Conservation (phyloP, 2,329 filamentous ascomycete species). For the Fusarium neocosmosporiellum region DNA sequence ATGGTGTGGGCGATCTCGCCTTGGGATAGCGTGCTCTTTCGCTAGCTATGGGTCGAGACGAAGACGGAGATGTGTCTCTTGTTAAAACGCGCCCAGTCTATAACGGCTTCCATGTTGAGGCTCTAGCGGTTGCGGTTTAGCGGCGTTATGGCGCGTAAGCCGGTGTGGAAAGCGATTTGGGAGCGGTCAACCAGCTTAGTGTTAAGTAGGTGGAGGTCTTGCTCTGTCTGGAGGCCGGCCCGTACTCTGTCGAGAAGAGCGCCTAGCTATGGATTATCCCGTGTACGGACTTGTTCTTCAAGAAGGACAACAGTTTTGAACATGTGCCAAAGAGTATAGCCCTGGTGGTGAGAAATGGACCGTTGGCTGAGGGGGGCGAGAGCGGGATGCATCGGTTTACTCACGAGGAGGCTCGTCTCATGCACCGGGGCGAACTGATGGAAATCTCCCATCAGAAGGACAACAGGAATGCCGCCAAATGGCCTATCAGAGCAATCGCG, state of each 20-base stretch:
- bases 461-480: constrained; percentile 15
- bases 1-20: constrained; percentile 14
- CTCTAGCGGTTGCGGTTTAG: constrained; percentile 16
- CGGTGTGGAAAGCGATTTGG: constrained; percentile 16
- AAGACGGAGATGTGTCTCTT: constrained; percentile 1
- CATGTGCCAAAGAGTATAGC: constrained; percentile 13
- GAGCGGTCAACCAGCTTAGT: constrained; percentile 13
- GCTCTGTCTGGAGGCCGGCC: not conserved
- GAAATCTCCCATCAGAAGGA: constrained; percentile 22
- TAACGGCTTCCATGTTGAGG: constrained; percentile 9
- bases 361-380: not conserved
- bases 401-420: constrained; percentile 17
- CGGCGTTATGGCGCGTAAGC: constrained; percentile 24
- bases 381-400: constrained; percentile 1
- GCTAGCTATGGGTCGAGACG: constrained; percentile 3
- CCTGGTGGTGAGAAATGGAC: constrained; percentile 10
- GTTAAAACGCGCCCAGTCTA: constrained; percentile 14
- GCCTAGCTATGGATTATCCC: constrained; percentile 18
- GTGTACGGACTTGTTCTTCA: constrained; percentile 12
- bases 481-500: constrained; percentile 12
- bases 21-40: not conserved
- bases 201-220: constrained; percentile 5
- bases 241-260: constrained; percentile 22
- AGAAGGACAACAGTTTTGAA: constrained; percentile 22
- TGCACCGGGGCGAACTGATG: constrained; percentile 16